phyloP scores from a whole-genome alignment of 2,329 filamentous ascomycete genomes.

The Phoma sp. region DNA sequence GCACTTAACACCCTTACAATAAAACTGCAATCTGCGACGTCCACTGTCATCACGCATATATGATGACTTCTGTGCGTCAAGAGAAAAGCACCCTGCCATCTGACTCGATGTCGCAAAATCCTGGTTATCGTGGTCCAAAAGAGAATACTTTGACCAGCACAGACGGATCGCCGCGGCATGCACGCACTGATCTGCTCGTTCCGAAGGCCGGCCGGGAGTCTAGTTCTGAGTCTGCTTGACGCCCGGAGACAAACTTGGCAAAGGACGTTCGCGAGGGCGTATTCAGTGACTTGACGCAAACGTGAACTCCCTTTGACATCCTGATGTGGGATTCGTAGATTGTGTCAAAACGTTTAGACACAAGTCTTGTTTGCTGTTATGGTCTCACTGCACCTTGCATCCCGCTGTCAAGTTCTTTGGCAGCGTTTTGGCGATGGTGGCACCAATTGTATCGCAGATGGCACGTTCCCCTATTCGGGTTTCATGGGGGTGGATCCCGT shows the following conservation, averaged over 20 bases:
- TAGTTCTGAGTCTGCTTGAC: constrained; percentile 19
- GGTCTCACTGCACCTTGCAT: constrained; percentile 16
- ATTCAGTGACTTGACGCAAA: constrained; percentile 5
- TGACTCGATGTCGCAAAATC: constrained; percentile 5
- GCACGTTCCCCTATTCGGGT: constrained; percentile 12
- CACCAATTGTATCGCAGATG: constrained; percentile 1
- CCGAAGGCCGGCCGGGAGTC: constrained; percentile 21
- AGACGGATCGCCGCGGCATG: constrained; percentile 18
- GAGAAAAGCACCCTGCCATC: constrained; percentile 3
- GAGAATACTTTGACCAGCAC: constrained; percentile 13
- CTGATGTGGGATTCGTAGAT: constrained; percentile 9
- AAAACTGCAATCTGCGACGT: constrained; percentile 1
- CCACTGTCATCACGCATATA: constrained; percentile 10
- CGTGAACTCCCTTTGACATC: not conserved
- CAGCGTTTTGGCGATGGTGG: constrained; percentile 8
- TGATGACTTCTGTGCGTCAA: constrained; percentile 11
- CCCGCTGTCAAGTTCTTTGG: constrained; percentile 5
- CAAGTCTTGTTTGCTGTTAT: constrained; percentile 3
- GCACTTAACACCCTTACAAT: constrained; percentile 11
- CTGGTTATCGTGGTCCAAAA: constrained; percentile 8
- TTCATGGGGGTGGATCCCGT: constrained; percentile 13
- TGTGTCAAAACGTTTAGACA: not conserved
- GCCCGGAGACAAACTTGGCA: constrained; percentile 3
- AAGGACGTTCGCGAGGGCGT: not conserved
- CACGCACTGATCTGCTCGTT: constrained; percentile 24